phyloP scores from a whole-genome alignment of 2,329 filamentous ascomycete species.

The Sphaerulina vaccinii region DNA sequence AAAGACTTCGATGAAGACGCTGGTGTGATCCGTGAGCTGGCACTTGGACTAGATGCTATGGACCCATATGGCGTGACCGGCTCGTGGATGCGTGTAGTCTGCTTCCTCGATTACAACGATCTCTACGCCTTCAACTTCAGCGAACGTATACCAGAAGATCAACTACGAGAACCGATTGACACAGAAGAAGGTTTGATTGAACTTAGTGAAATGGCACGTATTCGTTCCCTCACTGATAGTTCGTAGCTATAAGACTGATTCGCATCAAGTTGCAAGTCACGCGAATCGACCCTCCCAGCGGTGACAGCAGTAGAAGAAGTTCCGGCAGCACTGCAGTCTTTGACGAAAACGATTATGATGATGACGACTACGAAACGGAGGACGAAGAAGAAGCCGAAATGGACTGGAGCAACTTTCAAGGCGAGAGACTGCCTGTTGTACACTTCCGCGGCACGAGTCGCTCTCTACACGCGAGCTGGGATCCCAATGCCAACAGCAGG shows the following conservation, averaged over 20 bases:
- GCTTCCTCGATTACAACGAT: slow-evolving; percentile 63
- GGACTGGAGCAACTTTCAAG: slow-evolving; percentile 34
- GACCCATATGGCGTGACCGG: slow-evolving; percentile 73
- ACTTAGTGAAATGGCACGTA: slow-evolving; percentile 35
- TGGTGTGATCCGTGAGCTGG: slow-evolving; percentile 33
- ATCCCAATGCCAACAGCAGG: slow-evolving; percentile 66
- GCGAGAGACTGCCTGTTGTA: slow-evolving; percentile 58
- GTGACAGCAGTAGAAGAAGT: slow-evolving; percentile 35
- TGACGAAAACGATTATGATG: slow-evolving; percentile 45
- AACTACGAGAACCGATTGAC: slow-evolving; percentile 53
- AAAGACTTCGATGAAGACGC: slow-evolving; percentile 27
- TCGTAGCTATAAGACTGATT: slow-evolving; percentile 63
- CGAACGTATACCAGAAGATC: slow-evolving; percentile 35
- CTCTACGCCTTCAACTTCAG: slow-evolving; percentile 71
- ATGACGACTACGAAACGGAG: slow-evolving; percentile 29
- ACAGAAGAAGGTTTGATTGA: slow-evolving; percentile 54
- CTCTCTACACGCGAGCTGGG: slow-evolving; percentile 63
- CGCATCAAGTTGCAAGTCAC: slow-evolving; percentile 64
- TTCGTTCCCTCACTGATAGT: slow-evolving; percentile 18
- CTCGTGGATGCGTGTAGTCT: slow-evolving; percentile 65
- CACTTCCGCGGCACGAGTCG: slow-evolving; percentile 64
- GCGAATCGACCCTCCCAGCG: slow-evolving; percentile 58
- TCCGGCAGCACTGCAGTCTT: neutral
- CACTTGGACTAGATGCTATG: slow-evolving; percentile 50
- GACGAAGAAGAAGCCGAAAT: slow-evolving; percentile 28